A percentile compares a stretch with the other conserved stretches of the same genome.
Conservation (phyloP, 2,329 filamentous ascomycete species). For the Microdochium paspali region DNA sequence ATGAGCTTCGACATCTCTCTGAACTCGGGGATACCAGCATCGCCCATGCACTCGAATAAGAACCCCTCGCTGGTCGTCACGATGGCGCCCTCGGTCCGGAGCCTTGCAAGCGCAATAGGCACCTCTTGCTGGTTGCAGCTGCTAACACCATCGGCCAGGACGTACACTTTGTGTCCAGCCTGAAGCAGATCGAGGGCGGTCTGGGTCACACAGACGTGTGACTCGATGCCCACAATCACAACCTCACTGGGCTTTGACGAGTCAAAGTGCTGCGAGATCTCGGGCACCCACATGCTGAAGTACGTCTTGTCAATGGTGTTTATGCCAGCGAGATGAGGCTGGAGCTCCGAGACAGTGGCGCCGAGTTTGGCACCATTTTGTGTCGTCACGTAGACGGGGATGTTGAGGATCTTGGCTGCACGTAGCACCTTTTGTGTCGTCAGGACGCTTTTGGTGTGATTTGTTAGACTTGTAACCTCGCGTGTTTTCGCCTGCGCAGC, state of each 20-base stretch:
- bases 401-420: constrained; percentile 53
- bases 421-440: constrained; percentile 61
- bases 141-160: constrained; percentile 83
- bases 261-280: constrained; percentile 35
- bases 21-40: constrained; percentile 67
- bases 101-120: constrained; percentile 63
- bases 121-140: constrained; percentile 81
- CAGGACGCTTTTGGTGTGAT: constrained; percentile 43
- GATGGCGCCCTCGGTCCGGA: constrained; percentile 66
- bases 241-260: constrained; percentile 37
- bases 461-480: too few species aligned
- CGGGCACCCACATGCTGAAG: constrained; percentile 79
- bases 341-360: constrained; percentile 65
- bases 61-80: constrained; percentile 86
- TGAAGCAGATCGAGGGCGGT: constrained; percentile 74
- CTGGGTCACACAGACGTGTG: constrained; percentile 91
- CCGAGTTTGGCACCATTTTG: constrained; percentile 75
- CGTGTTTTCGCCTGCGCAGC: too few species aligned
- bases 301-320: constrained; percentile 72
- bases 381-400: constrained; percentile 80
- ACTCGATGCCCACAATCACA: constrained; percentile 83
- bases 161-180: constrained; percentile 71
- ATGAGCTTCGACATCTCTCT: constrained; percentile 65
- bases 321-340: constrained; percentile 39
- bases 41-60: constrained; percentile 82